These are phyloP conservation scores for Fusarium torreyae DNA, from an alignment of 2,329 filamentous ascomycete genomes.

Conservation along the genomic window DNA sequence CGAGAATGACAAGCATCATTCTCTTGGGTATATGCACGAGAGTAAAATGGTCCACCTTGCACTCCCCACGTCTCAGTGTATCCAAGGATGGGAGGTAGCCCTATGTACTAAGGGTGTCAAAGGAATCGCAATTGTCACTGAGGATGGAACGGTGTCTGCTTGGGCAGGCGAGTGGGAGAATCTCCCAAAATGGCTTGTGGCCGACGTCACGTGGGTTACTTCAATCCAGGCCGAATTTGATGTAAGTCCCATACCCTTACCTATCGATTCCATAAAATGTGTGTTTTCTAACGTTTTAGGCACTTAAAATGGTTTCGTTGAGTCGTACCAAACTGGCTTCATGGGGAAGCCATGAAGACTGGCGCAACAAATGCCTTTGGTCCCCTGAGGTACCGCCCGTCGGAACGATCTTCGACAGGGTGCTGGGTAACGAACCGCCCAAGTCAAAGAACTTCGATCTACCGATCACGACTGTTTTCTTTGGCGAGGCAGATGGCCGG, in stretches of 20 bases:
- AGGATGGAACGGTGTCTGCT: constrained; percentile 13
- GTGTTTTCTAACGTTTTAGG: constrained; percentile 11
- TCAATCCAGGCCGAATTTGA: constrained; percentile 37
- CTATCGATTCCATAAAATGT: neutral
- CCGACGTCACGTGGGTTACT: constrained; percentile 5
- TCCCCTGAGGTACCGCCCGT: constrained; percentile 14
- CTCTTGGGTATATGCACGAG: constrained; percentile 30
- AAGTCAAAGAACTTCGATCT: neutral
- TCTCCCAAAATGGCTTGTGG: constrained; percentile 25
- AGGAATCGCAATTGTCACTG: constrained; percentile 13
- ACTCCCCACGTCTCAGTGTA: constrained; percentile 5
- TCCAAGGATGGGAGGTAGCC: constrained; percentile 35
- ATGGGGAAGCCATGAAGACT: neutral
- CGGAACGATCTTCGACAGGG: constrained; percentile 16
- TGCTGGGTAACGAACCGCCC: constrained; percentile 4
- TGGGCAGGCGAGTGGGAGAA: constrained; percentile 22
- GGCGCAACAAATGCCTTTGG: constrained; percentile 33
- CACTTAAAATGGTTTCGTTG: constrained; percentile 29
- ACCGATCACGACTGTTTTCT: constrained; percentile 19
- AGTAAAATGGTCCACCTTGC: neutral
- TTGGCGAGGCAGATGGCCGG: constrained; percentile 17
- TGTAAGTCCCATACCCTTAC: neutral
- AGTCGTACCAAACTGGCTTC: neutral
- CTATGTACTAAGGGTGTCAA: constrained; percentile 20
- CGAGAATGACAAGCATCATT: neutral